A percentile compares a stretch with the other conserved stretches of the same genome.
Conservation (phyloP, 2,329 filamentous ascomycete species). For the Cordyceps fumosorosea region DNA sequence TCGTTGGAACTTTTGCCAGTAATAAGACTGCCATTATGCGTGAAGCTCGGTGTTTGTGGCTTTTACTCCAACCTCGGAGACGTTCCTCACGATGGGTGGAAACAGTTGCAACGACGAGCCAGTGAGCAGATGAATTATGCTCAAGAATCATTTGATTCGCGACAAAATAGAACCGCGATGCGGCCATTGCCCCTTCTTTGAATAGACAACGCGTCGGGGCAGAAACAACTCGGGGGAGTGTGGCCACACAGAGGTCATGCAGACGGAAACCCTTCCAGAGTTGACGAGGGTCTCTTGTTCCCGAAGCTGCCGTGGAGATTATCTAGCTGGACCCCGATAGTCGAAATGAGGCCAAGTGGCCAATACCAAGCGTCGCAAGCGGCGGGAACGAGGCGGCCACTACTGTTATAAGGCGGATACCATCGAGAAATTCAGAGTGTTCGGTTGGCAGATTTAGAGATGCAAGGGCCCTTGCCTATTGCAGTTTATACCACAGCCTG, state of each 20-base stretch:
- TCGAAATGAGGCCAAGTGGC: not conserved
- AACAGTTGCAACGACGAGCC: not conserved
- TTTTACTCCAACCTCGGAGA: not conserved
- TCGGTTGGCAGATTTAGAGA: not conserved
- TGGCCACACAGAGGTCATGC: not conserved
- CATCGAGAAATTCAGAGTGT: conserved; percentile 3
- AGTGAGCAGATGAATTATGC: not conserved
- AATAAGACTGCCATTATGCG: not conserved
- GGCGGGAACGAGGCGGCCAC: conserved; percentile 8
- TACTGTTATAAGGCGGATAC: conserved; percentile 8
- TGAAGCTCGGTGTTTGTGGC: not conserved
- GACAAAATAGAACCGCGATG: not conserved
- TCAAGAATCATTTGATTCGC: not conserved
- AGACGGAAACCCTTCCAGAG: not conserved
- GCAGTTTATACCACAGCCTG: not conserved
- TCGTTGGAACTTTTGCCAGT: not conserved
- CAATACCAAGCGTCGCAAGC: not conserved
- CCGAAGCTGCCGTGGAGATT: conserved; percentile 2
- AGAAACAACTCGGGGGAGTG: not conserved
- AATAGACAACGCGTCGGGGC: not conserved
- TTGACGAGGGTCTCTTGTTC: not conserved
- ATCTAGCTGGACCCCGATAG: not conserved
- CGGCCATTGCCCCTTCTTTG: not conserved
- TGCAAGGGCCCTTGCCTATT: conserved; percentile 2
- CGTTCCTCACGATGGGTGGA: not conserved